Conservation (phyloP, 2,329 filamentous ascomycete genomes). For the Myrmaecium sp. region DNA sequence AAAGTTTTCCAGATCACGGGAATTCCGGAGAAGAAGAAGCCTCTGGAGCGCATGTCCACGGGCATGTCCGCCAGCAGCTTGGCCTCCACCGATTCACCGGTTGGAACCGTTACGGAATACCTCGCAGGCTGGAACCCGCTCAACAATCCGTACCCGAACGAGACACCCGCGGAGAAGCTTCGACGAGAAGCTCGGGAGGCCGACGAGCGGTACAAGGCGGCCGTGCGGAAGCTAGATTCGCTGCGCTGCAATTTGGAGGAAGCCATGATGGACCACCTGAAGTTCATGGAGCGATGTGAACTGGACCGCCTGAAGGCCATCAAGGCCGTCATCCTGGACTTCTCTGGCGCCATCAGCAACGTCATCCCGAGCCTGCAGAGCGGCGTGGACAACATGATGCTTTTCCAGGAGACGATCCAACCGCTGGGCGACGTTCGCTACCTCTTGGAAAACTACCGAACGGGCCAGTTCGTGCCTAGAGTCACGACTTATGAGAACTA, state of each 20-base stretch:
- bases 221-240: constrained; percentile 72
- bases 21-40: constrained; percentile 70
- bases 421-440: constrained; percentile 80
- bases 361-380: constrained; percentile 93
- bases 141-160: constrained; percentile 80
- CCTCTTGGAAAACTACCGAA: constrained; percentile 90
- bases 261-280: constrained; percentile 78
- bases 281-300: constrained; percentile 94
- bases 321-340: constrained; percentile 94
- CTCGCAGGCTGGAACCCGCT: constrained; percentile 85
- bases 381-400: constrained; percentile 95
- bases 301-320: constrained; percentile 91
- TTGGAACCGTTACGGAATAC: constrained; percentile 74
- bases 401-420: constrained; percentile 98
- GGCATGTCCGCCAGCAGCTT: constrained; percentile 36
- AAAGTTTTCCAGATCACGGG: constrained; percentile 81
- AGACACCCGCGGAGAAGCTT: constrained; percentile 73
- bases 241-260: constrained; percentile 92
- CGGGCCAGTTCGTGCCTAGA: constrained; percentile 76
- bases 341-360: constrained; percentile 93
- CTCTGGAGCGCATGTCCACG: constrained; percentile 58
- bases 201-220: constrained; percentile 83
- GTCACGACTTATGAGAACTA: constrained; percentile 97
- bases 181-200: constrained; percentile 78
- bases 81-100: constrained; percentile 57